Conservation (phyloP, 306 rosid genomes). For the Castanea crenata region DNA sequence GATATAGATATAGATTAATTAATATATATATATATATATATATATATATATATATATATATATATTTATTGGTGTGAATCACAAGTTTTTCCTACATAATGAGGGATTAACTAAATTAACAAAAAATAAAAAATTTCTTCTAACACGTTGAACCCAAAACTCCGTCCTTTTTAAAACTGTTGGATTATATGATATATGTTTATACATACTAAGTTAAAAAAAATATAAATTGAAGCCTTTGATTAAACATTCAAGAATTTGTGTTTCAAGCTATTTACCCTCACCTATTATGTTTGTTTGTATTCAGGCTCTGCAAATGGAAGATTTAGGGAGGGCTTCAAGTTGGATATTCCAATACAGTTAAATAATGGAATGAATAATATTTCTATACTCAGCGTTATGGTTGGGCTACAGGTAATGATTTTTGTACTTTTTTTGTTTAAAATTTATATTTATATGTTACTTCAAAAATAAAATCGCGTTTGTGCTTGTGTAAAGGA, state of each 20-base stretch:
- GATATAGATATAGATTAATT: no score
- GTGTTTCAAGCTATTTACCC: not conserved
- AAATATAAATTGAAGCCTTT: no score
- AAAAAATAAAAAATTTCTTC: no score
- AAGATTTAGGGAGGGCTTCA: conserved; percentile 38
- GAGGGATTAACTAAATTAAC: no score
- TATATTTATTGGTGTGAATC: not conserved
- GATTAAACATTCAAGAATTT: no score
- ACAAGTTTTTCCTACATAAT: no score
- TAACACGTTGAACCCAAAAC: no score
- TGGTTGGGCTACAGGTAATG: conserved; percentile 74
- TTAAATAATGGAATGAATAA: conserved; percentile 49
- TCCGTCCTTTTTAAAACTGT: no score
- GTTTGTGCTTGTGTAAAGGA: conserved; percentile 34
- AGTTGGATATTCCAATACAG: conserved; percentile 38
- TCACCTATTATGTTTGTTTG: not conserved
- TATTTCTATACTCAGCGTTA: conserved; percentile 58
- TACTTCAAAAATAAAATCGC: not conserved
- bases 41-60: not conserved
- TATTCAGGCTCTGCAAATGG: conserved; percentile 58
- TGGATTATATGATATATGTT: no score
- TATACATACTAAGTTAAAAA: no score
- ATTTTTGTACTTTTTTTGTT: not conserved
- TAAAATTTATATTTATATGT: not conserved
- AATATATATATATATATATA: no score